Percentiles rank a stretch among this genome's conserved stretches.
Evolutionary conservation across 1,284 basidiomycete genomes (phyloP).

Genomic region (Fereydounia khargensis): DNA sequence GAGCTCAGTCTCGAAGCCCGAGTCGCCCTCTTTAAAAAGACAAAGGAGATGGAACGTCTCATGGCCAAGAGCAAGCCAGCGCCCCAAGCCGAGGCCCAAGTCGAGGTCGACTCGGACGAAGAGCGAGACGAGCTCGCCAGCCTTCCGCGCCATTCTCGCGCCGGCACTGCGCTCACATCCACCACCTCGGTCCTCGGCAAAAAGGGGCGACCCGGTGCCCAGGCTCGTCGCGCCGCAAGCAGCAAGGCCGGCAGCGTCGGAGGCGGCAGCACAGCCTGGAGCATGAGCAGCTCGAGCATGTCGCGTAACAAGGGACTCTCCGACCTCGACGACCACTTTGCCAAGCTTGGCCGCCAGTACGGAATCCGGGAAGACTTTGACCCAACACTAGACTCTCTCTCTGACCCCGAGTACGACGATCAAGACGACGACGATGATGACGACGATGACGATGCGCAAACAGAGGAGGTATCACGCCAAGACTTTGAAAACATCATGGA

Average conservation of each 20-base stretch:
- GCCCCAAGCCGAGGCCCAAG: background rate
- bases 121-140: constrained; percentile 37
- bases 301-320: constrained; percentile 84
- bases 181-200: constrained; percentile 39
- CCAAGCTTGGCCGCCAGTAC: constrained; percentile 67
- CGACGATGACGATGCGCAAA: constrained; percentile 69
- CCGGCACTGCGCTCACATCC: constrained; percentile 22
- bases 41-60: constrained; percentile 22
- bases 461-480: constrained; percentile 68
- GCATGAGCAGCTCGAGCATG: constrained; percentile 94
- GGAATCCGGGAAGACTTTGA: constrained; percentile 14
- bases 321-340: constrained; percentile 88
- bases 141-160: constrained; percentile 15
- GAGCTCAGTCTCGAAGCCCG: constrained; percentile 46
- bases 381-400: constrained; percentile 4
- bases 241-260: constrained; percentile 41
- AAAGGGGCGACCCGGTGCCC: constrained; percentile 42
- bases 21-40: constrained; percentile 51
- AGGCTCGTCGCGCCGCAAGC: constrained; percentile 45
- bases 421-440: constrained; percentile 68
- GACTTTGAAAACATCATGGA: constrained; percentile 91
- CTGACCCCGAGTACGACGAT: constrained; percentile 71
- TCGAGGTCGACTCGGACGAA: constrained; percentile 26
- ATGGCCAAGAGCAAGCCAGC: constrained; percentile 3
- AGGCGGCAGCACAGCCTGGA: constrained; percentile 50